Percentiles rank a stretch among this genome's conserved stretches.
Evolutionary conservation across 2,329 filamentous ascomycete genomes (phyloP).

Genomic region (Alternaria novae-zelandiae): DNA sequence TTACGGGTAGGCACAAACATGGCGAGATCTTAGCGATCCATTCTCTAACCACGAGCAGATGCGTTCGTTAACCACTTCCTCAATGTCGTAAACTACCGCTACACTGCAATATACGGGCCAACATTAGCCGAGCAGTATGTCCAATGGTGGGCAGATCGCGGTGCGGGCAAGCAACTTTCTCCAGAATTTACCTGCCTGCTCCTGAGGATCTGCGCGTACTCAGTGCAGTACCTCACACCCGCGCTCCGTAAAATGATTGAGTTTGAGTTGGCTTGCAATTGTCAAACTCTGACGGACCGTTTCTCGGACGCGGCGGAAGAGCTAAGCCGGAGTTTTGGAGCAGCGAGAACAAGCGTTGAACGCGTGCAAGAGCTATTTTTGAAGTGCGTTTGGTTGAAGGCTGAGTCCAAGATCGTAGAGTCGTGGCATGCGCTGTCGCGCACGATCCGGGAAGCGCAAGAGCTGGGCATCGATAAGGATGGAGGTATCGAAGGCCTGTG

Average conservation of each 20-base stretch:
- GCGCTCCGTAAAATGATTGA: slow-evolving; percentile 52
- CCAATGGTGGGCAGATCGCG: slow-evolving; percentile 54
- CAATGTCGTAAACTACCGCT: slow-evolving; percentile 54
- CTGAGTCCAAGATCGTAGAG: slow-evolving; percentile 55
- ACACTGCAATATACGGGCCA: slow-evolving; percentile 56
- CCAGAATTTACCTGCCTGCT: slow-evolving; percentile 57
- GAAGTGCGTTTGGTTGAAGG: slow-evolving; percentile 56
- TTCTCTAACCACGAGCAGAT: slow-evolving; percentile 41
- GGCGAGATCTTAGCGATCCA: not conserved
- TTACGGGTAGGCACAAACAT: slow-evolving; percentile 29
- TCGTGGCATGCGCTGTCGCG: slow-evolving; percentile 56
- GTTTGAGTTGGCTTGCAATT: slow-evolving; percentile 52
- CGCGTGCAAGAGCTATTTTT: slow-evolving; percentile 60
- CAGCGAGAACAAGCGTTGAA: slow-evolving; percentile 53
- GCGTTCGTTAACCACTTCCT: slow-evolving; percentile 57
- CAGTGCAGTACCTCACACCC: slow-evolving; percentile 52
- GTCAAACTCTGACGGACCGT: slow-evolving; percentile 49
- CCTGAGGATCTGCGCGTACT: slow-evolving; percentile 55
- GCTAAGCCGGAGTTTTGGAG: slow-evolving; percentile 52
- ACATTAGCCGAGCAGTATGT: slow-evolving; percentile 55
- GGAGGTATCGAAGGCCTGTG: slow-evolving; percentile 43
- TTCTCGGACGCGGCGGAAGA: slow-evolving; percentile 54
- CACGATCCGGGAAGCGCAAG: slow-evolving; percentile 57
- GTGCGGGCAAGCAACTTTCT: slow-evolving; percentile 43
- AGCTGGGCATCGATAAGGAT: slow-evolving; percentile 54